Base-by-base conservation (phyloP, 2,329 filamentous ascomycete genomes). In the Sordariomycetes sp. region DNA sequence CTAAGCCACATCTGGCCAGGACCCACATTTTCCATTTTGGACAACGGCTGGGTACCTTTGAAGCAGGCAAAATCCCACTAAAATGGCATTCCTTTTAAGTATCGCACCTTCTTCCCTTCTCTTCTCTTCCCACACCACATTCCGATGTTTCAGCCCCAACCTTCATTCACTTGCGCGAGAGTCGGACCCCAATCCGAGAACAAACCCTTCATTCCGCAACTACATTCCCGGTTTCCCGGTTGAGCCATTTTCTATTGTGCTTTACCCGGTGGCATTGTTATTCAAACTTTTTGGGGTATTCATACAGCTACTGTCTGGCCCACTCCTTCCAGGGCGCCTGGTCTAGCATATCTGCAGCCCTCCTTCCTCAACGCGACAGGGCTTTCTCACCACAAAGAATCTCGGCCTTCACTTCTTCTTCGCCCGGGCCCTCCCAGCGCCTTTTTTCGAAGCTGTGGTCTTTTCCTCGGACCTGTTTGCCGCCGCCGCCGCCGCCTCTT, bases 401-500 rank as follows among this genome's bases (percentile, higher is more conserved):
- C 25, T 24, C 8, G 22, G n/a, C 25, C 16, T 20, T 53, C 32
- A 43, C 35, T 55, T 59, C 32, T 59, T 59, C 57, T 52, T 59
- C 10, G 37, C 57, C 53, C 60, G 54, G 24, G 59, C 59, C 60
- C 58, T 53, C 52, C 57, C 58, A 34, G 58, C 24, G 28, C 70
- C 71, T 65, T 65, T 74, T 67, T 76, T 81, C 70, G 74, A 79
- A 60, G 63, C 59, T 20, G 67, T 57, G 55, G 61, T 63, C 55
- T 67, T 57, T 25, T 62, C 67, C 58, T 74, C 69, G 10, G 62
- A 81, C 35, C 82, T 82, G 65, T 85, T 52, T 11, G 12, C 83
- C 62, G 72, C 71, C 55, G 70, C 63, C 60, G 84, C 85, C 61
- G 87, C 85, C 63, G 86, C 79, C 54, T 82, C 82, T 59, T 88